Conservation (phyloP, 1,284 basidiomycete species). For the Pseudozyma flocculosa region DNA sequence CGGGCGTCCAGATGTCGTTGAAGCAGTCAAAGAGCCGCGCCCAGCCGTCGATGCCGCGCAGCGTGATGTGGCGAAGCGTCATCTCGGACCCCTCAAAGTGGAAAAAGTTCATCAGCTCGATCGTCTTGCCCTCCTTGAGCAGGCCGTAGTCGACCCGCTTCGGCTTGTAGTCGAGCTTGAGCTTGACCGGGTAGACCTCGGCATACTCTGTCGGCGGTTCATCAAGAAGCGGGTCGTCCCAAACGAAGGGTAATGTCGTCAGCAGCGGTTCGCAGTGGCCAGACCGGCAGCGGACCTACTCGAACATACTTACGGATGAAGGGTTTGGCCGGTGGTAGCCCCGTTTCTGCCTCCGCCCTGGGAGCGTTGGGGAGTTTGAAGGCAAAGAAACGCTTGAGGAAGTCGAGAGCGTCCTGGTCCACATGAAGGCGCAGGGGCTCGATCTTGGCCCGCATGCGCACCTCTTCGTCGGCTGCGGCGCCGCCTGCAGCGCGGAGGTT, state of each 20-base stretch:
- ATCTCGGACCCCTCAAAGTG: slow-evolving; percentile 98
- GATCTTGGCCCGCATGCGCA: slow-evolving; percentile 66
- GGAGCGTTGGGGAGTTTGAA: slow-evolving; percentile 66
- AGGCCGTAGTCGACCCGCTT: slow-evolving; percentile 90
- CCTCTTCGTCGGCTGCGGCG: slow-evolving; percentile 62
- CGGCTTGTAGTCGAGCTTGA: slow-evolving; percentile 98
- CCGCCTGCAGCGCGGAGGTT: slow-evolving; percentile 10
- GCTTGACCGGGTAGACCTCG: slow-evolving; percentile 76
- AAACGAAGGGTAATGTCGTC: too few relatives aligned
- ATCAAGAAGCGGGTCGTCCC: too few relatives aligned
- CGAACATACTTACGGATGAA: slow-evolving; percentile 13
- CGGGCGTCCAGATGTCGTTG: slow-evolving; percentile 97
- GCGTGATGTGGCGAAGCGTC: slow-evolving; percentile 87
- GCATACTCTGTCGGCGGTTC: slow-evolving; percentile 68
- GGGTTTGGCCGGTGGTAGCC: slow-evolving; percentile 8
- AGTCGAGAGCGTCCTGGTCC: slow-evolving; percentile 97
- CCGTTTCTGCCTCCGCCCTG: neutral
- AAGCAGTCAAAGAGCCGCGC: slow-evolving; percentile 80
- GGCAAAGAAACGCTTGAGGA: slow-evolving; percentile 91
- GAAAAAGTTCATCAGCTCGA: slow-evolving; percentile 99
- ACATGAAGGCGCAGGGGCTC: slow-evolving; percentile 83
- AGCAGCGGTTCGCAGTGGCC: too few relatives aligned
- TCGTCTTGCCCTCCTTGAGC: slow-evolving; percentile 77
- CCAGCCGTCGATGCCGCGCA: slow-evolving; percentile 88
- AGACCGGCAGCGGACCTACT: too few relatives aligned